phyloP scores from a whole-genome alignment of 2,329 filamentous ascomycete genomes.

The Annulohypoxylon truncatum region DNA sequence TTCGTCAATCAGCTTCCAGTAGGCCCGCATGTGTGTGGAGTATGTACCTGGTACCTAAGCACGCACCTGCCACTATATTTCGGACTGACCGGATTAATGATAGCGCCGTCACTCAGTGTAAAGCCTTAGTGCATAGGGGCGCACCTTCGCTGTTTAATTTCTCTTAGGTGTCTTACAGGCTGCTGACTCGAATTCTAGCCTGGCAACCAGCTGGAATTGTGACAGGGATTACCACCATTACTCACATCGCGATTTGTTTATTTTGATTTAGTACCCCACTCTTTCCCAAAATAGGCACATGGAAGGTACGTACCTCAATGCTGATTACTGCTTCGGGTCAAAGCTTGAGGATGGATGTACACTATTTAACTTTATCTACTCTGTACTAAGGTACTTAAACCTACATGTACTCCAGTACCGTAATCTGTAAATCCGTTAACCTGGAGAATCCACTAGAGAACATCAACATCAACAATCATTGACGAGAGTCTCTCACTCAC shows the following conservation, averaged over 20 bases:
- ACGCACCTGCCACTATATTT: neutral
- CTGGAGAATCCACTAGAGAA: constrained; percentile 1
- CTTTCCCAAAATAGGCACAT: constrained; percentile 9
- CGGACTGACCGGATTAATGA: neutral
- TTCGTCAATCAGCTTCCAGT: neutral
- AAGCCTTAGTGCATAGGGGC: neutral
- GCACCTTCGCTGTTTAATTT: neutral
- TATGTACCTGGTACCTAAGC: neutral
- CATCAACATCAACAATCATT: constrained; percentile 37
- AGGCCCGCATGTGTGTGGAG: neutral
- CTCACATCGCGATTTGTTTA: constrained; percentile 37
- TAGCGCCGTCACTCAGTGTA: neutral
- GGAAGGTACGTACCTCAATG: constrained; percentile 20
- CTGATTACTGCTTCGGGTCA: constrained; percentile 23
- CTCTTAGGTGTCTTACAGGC: constrained; percentile 11
- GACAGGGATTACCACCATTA: constrained; percentile 21
- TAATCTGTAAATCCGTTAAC: neutral
- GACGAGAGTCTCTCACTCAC: neutral
- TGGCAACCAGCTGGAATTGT: constrained; percentile 31
- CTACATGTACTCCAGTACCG: neutral
- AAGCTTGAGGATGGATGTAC: neutral
- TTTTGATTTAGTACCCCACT: constrained; percentile 39
- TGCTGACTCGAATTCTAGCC: constrained; percentile 24
- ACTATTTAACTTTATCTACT: neutral
- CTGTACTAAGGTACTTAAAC: neutral